Evolutionary conservation across 805 yeast species (phyloP).

Genomic region (Candida cerambycidarum): DNA sequence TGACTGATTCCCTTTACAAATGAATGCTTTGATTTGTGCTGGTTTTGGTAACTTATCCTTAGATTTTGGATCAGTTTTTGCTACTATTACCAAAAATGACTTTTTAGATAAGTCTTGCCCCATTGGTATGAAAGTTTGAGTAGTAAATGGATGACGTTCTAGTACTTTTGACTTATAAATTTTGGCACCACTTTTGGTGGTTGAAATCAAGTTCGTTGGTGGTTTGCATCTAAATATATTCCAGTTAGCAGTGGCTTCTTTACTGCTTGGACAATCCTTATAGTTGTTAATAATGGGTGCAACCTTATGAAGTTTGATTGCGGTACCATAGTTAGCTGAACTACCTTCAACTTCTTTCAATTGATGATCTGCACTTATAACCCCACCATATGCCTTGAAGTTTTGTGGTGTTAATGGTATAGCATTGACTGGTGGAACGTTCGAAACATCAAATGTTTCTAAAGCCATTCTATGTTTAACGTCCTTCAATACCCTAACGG

Average conservation of each 20-base stretch:
- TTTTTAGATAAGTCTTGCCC: slow-evolving; percentile 52
- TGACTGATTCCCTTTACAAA: slow-evolving; percentile 80
- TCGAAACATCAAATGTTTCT: slow-evolving; percentile 32
- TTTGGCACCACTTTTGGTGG: slow-evolving; percentile 13
- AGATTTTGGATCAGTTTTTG: slow-evolving; percentile 43
- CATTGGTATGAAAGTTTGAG: slow-evolving; percentile 92
- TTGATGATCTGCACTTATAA: slow-evolving; percentile 78
- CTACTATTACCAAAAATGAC: slow-evolving; percentile 81
- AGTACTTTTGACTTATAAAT: slow-evolving; percentile 62
- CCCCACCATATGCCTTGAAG: slow-evolving; percentile 71
- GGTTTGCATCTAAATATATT: slow-evolving; percentile 82
- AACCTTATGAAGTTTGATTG: slow-evolving; percentile 71
- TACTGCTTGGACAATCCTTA: slow-evolving; percentile 44
- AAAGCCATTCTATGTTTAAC: slow-evolving; percentile 37
- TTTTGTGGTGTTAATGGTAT: slow-evolving; percentile 62
- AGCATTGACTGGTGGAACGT: slow-evolving; percentile 39
- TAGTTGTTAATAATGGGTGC: slow-evolving; percentile 64
- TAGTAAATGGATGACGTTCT: slow-evolving; percentile 85
- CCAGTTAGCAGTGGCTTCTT: slow-evolving; percentile 63
- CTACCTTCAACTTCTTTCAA: slow-evolving; percentile 42
- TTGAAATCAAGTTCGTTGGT: slow-evolving; percentile 57
- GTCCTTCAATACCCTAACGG: neutral
- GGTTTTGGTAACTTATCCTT: slow-evolving; percentile 59
- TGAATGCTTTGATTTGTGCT: slow-evolving; percentile 60
- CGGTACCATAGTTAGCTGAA: slow-evolving; percentile 92